Conservation (phyloP, 768 basidiomycete genomes). For the Neoboletus brunneissimus region DNA sequence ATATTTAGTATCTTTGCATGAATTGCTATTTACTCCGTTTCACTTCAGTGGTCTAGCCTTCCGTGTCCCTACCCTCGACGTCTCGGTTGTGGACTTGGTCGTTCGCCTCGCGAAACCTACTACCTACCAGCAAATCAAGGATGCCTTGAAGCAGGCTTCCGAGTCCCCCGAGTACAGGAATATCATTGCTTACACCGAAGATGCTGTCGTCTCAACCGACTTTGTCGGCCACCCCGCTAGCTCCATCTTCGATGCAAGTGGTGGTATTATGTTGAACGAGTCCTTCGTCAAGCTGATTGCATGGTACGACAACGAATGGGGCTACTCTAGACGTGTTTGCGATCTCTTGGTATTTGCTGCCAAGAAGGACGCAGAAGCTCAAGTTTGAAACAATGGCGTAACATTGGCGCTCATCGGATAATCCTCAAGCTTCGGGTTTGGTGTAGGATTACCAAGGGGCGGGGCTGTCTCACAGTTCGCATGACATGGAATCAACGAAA, state of each 20-base stretch:
- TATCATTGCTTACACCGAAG: slow-evolving; percentile 89
- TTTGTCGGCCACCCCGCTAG: slow-evolving; percentile 78
- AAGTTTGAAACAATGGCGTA: slow-evolving; percentile 8
- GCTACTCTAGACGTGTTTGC: slow-evolving; percentile 90
- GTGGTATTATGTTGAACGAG: slow-evolving; percentile 88
- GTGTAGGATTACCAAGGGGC: slow-evolving; percentile 17
- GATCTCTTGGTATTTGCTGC: slow-evolving; percentile 85
- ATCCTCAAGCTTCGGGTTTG: not conserved
- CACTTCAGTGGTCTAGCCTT: slow-evolving; percentile 77
- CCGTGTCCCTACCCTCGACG: slow-evolving; percentile 95
- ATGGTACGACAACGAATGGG: slow-evolving; percentile 96
- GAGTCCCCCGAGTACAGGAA: slow-evolving; percentile 60
- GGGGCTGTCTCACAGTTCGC: not conserved
- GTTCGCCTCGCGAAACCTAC: slow-evolving; percentile 86
- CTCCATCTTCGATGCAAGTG: slow-evolving; percentile 91
- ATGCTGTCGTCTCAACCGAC: slow-evolving; percentile 90
- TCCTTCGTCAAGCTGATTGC: slow-evolving; percentile 96
- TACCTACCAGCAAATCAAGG: slow-evolving; percentile 89
- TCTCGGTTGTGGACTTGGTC: slow-evolving; percentile 97
- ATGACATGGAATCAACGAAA: slow-evolving; percentile 2
- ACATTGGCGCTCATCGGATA: not conserved
- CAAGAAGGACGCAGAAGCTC: slow-evolving; percentile 54
- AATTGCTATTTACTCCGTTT: not conserved
- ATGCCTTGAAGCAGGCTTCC: slow-evolving; percentile 74
- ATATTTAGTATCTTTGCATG: not conserved